phyloP scores from a whole-genome alignment of 2,329 filamentous ascomycete genomes.

The Neofusicoccum ribis region DNA sequence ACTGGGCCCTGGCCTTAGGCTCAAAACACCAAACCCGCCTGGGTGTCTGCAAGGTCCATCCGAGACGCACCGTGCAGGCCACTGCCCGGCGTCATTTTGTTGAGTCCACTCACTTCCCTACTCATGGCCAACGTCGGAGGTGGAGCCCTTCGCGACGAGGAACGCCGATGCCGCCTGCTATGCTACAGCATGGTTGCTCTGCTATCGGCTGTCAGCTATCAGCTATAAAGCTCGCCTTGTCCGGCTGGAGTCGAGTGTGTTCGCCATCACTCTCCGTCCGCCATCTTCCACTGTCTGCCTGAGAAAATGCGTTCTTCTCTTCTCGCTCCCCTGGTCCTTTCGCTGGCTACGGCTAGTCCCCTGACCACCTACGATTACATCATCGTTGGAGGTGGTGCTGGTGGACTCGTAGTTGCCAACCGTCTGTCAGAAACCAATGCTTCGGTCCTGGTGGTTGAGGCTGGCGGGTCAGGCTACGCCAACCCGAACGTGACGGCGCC shows the following conservation, averaged over 20 bases:
- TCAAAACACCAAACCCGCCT: background rate
- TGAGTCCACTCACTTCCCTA: background rate
- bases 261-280: background rate
- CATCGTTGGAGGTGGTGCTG: conserved; percentile 44
- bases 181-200: background rate
- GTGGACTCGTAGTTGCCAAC: conserved; percentile 51
- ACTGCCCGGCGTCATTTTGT: background rate
- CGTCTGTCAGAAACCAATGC: conserved; percentile 55
- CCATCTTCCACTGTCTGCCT: background rate
- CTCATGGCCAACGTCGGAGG: background rate
- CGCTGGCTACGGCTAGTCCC: background rate
- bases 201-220: too few species aligned
- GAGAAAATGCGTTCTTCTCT: background rate
- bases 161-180: background rate
- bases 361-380: conserved; percentile 29
- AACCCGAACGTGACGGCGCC: conserved; percentile 33
- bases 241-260: background rate
- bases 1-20: background rate
- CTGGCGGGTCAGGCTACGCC: conserved; percentile 28
- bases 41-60: background rate
- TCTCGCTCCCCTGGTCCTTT: background rate
- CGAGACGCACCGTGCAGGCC: background rate
- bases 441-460: conserved; percentile 35
- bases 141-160: background rate
- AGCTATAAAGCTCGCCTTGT: background rate